phyloP scores from a whole-genome alignment of 768 basidiomycete genomes.

The Boletus sp. region DNA sequence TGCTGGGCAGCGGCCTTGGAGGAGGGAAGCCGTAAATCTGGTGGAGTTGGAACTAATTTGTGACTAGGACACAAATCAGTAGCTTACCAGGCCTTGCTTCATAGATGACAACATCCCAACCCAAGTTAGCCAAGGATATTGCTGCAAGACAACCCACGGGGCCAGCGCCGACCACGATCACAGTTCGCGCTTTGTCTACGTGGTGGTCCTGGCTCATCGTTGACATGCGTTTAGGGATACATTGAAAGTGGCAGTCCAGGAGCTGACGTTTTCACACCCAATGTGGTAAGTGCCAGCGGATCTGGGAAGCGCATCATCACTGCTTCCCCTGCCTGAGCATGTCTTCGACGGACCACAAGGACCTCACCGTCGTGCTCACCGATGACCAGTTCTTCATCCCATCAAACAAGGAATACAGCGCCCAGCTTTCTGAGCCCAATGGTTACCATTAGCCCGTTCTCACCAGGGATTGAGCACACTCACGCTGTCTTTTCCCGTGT shows the following conservation, averaged over 20 bases:
- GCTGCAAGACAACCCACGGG: slow-evolving; percentile 94
- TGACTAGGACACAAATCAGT: slow-evolving; percentile 12
- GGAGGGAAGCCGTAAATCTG: slow-evolving; percentile 73
- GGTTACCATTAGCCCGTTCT: slow-evolving; percentile 33
- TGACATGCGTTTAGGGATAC: neutral
- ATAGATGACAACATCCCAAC: slow-evolving; percentile 79
- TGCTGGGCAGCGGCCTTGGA: slow-evolving; percentile 64
- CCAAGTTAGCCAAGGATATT: slow-evolving; percentile 77
- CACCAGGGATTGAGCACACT: slow-evolving; percentile 3
- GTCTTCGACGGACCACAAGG: slow-evolving; percentile 12
- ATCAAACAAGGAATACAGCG: slow-evolving; percentile 48
- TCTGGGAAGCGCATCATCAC: slow-evolving; percentile 14
- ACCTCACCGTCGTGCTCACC: slow-evolving; percentile 34
- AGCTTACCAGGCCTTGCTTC: slow-evolving; percentile 72
- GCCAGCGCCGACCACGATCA: slow-evolving; percentile 80
- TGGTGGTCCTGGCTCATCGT: slow-evolving; percentile 14
- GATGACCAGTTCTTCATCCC: slow-evolving; percentile 57
- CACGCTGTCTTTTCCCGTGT: slow-evolving; percentile 9
- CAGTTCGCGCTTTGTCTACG: slow-evolving; percentile 36
- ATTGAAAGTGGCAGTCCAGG: neutral
- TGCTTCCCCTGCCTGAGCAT: slow-evolving; percentile 9
- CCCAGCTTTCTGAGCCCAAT: slow-evolving; percentile 35
- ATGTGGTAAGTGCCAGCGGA: slow-evolving; percentile 17
- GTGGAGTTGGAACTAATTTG: slow-evolving; percentile 11
- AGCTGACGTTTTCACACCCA: slow-evolving; percentile 1